phyloP scores from a whole-genome alignment of 2,329 filamentous ascomycete species.

The Aspergillus latus region DNA sequence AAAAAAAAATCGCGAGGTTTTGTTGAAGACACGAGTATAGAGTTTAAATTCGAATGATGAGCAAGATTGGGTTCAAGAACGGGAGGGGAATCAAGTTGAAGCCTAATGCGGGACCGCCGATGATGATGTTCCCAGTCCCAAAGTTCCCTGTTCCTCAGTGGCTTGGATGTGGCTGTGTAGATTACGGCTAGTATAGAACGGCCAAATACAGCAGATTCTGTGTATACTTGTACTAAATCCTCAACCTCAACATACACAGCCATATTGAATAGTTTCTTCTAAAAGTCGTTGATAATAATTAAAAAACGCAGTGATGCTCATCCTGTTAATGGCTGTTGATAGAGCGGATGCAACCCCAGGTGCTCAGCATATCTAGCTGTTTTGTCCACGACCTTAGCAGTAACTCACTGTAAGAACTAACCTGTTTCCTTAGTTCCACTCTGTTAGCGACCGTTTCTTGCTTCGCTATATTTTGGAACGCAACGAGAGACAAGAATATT shows the following conservation, averaged over 20 bases:
- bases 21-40: not conserved
- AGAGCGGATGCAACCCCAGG: too few species aligned
- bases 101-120: slow-evolving; percentile 20
- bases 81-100: slow-evolving; percentile 11
- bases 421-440: too few species aligned
- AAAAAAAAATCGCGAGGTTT: not conserved
- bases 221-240: not conserved
- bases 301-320: too few species aligned
- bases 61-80: slow-evolving; percentile 7
- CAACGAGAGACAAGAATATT: too few species aligned
- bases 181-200: slow-evolving; percentile 5
- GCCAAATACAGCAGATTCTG: not conserved
- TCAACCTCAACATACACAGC: not conserved
- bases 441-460: too few species aligned
- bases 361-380: too few species aligned
- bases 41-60: not conserved
- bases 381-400: too few species aligned
- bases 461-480: too few species aligned
- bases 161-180: slow-evolving; percentile 18
- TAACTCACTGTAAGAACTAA: too few species aligned
- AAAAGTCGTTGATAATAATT: too few species aligned
- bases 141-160: slow-evolving; percentile 2
- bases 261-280: too few species aligned
- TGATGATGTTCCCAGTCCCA: slow-evolving; percentile 2
- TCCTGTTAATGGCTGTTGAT: too few species aligned